A percentile compares a stretch with the other conserved stretches of the same genome.
phyloP scores from a whole-genome alignment of 1,139 yeast species.

The Hemisphaericaspora subhashii region DNA sequence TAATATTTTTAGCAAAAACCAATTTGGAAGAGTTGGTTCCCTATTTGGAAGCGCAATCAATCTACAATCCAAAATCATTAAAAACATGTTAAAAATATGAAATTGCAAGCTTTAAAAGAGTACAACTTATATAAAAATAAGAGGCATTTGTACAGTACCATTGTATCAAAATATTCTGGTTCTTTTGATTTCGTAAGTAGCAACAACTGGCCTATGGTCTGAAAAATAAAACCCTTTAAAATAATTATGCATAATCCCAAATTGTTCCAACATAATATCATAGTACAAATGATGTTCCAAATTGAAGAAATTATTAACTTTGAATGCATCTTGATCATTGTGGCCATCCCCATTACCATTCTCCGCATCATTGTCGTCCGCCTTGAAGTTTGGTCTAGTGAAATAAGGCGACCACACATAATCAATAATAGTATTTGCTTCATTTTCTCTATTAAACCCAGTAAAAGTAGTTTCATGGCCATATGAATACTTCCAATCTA shows the following conservation, averaged over 20 bases:
- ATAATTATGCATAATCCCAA: slow-evolving; percentile 44
- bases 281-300: slow-evolving; percentile 16
- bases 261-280: slow-evolving; percentile 22
- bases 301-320: slow-evolving; percentile 10
- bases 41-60: no score
- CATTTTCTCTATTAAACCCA: slow-evolving; percentile 37
- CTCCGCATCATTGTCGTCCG: not conserved
- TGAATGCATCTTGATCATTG: slow-evolving; percentile 15
- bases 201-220: slow-evolving; percentile 53
- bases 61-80: no score
- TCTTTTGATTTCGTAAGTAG: slow-evolving; percentile 18
- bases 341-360: not conserved
- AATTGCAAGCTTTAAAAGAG: no score
- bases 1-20: no score
- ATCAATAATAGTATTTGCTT: slow-evolving; percentile 40
- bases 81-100: no score
- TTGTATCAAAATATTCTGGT: slow-evolving; percentile 6
- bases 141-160: no score
- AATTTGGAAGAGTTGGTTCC: no score
- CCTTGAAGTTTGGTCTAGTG: slow-evolving; percentile 13
- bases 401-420: slow-evolving; percentile 44
- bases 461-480: slow-evolving; percentile 48
- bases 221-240: slow-evolving; percentile 41
- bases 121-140: no score
- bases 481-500: slow-evolving; percentile 25